A percentile compares a stretch with the other conserved stretches of the same genome.
Evolutionary conservation across 2,329 filamentous ascomycete species (phyloP).

Genomic region (Zymoseptoria tritici): DNA sequence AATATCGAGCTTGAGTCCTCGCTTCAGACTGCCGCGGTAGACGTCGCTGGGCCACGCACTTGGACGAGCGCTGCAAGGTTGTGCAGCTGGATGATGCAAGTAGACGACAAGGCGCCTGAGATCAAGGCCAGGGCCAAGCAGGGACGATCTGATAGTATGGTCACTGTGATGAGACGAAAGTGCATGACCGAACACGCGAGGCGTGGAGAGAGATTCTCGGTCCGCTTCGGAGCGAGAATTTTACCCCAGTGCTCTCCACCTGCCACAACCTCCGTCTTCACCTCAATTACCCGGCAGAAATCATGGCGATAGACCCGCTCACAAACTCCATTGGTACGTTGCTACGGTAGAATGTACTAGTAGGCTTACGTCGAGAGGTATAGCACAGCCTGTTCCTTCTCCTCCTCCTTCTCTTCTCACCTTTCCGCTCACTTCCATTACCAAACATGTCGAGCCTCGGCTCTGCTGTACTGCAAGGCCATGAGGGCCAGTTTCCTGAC

Average conservation of each 20-base stretch:
- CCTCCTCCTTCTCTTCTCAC: neutral
- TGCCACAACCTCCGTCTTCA: neutral
- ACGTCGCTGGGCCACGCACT: no score
- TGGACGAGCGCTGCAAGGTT: neutral
- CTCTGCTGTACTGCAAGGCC: neutral
- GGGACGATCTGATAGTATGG: no score
- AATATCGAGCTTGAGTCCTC: neutral
- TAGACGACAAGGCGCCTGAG: no score
- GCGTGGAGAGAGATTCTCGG: neutral
- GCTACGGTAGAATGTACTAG: neutral
- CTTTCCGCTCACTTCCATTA: neutral
- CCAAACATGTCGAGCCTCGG: neutral
- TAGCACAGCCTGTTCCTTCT: neutral
- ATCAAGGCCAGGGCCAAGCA: no score
- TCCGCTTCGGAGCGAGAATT: slow-evolving; percentile 4
- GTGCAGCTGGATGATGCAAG: neutral
- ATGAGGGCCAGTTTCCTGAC: slow-evolving; percentile 2
- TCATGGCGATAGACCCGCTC: neutral
- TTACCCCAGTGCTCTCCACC: neutral
- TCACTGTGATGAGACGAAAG: no score
- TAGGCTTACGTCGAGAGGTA: neutral
- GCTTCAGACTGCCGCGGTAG: neutral
- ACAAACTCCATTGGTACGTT: neutral
- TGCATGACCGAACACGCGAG: no score
- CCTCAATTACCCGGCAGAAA: neutral